phyloP scores from a whole-genome alignment of 1,284 basidiomycete genomes.

The Rhodotorula sp. region DNA sequence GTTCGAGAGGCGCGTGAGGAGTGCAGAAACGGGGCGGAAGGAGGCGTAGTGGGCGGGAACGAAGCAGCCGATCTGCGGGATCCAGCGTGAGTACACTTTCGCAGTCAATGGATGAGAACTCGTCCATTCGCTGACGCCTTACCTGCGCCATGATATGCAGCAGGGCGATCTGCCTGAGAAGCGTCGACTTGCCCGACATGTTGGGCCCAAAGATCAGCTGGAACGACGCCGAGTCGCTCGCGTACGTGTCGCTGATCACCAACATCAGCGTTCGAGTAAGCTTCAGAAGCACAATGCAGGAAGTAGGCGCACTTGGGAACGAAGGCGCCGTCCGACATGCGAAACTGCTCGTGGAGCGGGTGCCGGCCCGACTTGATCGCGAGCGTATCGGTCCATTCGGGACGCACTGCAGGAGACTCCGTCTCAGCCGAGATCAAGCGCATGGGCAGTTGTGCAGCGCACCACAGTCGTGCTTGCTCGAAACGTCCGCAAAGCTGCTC shows the following conservation, averaged over 20 bases:
- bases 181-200: slow-evolving; percentile 93
- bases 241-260: slow-evolving; percentile 78
- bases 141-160: slow-evolving; percentile 71
- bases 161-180: slow-evolving; percentile 80
- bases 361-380: slow-evolving; percentile 50
- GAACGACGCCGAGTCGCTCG: slow-evolving; percentile 74
- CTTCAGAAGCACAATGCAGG: background rate
- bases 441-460: background rate
- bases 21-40: slow-evolving; percentile 70
- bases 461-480: slow-evolving; percentile 61
- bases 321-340: slow-evolving; percentile 63
- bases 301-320: slow-evolving; percentile 43
- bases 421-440: background rate
- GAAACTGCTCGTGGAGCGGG: slow-evolving; percentile 70
- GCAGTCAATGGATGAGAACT: background rate
- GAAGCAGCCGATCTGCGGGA: slow-evolving; percentile 44
- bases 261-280: background rate
- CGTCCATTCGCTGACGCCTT: background rate
- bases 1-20: slow-evolving; percentile 85
- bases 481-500: slow-evolving; percentile 67
- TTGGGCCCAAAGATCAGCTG: slow-evolving; percentile 69
- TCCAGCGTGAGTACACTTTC: too few relatives aligned
- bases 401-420: slow-evolving; percentile 63
- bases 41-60: slow-evolving; percentile 83
- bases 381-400: slow-evolving; percentile 60